A percentile compares a stretch with the other conserved stretches of the same genome.
Evolutionary conservation across 2,329 filamentous ascomycete species (phyloP).

Genomic region (Colletotrichum godetiae): DNA sequence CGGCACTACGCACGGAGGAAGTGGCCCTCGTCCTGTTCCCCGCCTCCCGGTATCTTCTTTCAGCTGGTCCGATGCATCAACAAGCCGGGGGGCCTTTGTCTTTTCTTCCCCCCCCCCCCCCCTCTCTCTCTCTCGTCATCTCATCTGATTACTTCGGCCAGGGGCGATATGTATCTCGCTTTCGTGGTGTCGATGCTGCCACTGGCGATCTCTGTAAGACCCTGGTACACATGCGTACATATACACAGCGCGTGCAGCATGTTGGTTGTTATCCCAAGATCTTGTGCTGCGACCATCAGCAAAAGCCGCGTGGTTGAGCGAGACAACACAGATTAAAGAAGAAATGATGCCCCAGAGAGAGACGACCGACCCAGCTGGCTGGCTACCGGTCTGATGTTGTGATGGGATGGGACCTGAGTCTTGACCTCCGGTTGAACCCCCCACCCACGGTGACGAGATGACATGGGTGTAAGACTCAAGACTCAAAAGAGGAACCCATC

Average conservation of each 20-base stretch:
- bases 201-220: constrained; percentile 15
- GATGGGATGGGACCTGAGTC: constrained; percentile 14
- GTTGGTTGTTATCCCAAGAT: not conserved
- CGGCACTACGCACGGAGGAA: constrained; percentile 6
- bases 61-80: not conserved
- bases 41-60: constrained; percentile 2
- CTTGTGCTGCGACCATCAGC: not conserved
- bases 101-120: not conserved
- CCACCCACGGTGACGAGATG: constrained; percentile 21
- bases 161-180: not conserved
- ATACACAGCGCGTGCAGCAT: not conserved
- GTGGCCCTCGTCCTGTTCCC: constrained; percentile 1
- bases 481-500: not conserved
- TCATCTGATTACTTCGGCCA: not conserved
- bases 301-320: constrained; percentile 12
- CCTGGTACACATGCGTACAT: not conserved
- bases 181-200: not conserved
- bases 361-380: not conserved
- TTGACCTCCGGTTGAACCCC: too few species aligned
- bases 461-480: not conserved
- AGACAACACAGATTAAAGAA: not conserved
- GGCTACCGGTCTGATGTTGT: constrained; percentile 8
- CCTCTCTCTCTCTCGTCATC: not conserved
- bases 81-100: not conserved
- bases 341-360: not conserved